Evolutionary conservation across 805 yeast genomes (phyloP).

Genomic region (Phaffomyces antillensis): DNA sequence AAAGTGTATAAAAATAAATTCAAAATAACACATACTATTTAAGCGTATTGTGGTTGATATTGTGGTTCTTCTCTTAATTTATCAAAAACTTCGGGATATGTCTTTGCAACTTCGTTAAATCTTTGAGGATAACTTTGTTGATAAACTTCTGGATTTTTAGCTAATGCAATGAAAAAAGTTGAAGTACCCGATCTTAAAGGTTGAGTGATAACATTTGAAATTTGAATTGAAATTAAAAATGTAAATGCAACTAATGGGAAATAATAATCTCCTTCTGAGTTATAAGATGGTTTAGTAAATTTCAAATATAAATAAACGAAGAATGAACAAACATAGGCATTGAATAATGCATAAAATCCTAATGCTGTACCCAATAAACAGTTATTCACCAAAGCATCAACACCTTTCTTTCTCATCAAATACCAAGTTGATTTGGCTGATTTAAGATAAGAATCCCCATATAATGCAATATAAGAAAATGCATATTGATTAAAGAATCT

Average conservation of each 20-base stretch:
- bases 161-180: slow-evolving; percentile 77
- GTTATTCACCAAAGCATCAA: slow-evolving; percentile 80
- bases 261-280: slow-evolving; percentile 48
- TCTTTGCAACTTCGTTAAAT: slow-evolving; percentile 55
- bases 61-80: slow-evolving; percentile 30
- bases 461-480: slow-evolving; percentile 77
- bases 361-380: slow-evolving; percentile 73
- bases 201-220: slow-evolving; percentile 63
- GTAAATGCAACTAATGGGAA: slow-evolving; percentile 73
- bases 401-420: slow-evolving; percentile 69
- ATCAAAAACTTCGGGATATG: slow-evolving; percentile 63
- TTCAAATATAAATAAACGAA: slow-evolving; percentile 60
- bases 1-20: neutral
- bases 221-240: slow-evolving; percentile 67
- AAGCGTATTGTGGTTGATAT: neutral
- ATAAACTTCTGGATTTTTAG: slow-evolving; percentile 80
- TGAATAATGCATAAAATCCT: slow-evolving; percentile 66
- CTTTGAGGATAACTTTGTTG: slow-evolving; percentile 62
- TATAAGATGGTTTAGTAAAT: slow-evolving; percentile 63
- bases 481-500: slow-evolving; percentile 88
- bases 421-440: slow-evolving; percentile 82
- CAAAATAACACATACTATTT: neutral
- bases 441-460: slow-evolving; percentile 68
- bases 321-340: slow-evolving; percentile 58
- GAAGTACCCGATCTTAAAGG: slow-evolving; percentile 77